Evolutionary conservation across 768 basidiomycete species (phyloP), one percentile per base, ranked within the genome.

Genomic region (Tulasnella calospora): DNA sequence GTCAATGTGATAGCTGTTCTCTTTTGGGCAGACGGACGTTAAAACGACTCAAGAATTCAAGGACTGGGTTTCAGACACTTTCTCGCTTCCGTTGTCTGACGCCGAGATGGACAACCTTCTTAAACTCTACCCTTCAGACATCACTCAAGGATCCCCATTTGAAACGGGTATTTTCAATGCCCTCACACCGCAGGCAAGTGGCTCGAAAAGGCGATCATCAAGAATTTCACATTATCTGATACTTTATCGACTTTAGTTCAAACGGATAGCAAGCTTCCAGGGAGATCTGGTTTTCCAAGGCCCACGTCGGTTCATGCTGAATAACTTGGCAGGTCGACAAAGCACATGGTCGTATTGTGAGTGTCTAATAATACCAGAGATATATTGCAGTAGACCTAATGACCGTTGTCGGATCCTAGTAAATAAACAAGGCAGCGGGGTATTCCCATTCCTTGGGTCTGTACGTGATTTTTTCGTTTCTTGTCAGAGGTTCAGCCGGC

Each of bases 241-340:
- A 1, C 1, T 6, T 9, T 44, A 46, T 19, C 19, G 30, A 46
- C 7, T 21, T 46, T 44, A 74, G 44, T 75, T 75, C 44, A 75
- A 75, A 10, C 44, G 74, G 19, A 75, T 75, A 15, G 74, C 74
- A 19, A 46, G 74, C 55, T 75, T 75, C 21, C 76, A 77, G 40
- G 76, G 76, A 19, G 76, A 77, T 61, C 69, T 77, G n/a, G 38
- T 70, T 30, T 77, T 77, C 61, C 76, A 77, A 47, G 76, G 51
- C 38, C 76, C 76, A 15, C 76, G 76, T 12, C 55, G 76, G 15
- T 41, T 36, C 27, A 38, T 77, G 36, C 38, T 71, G 12, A 40
- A 35, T n/a, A 69, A 38, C 27, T 21, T 74, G 12, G 47, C 76
- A 40, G 55, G 57, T 27, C 36, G 38, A 40, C 35, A 69, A n/a